A percentile compares a stretch with the other conserved stretches of the same genome.
These are phyloP conservation scores for Claviceps capensis DNA, from an alignment of 2,329 filamentous ascomycete genomes.

Conservation along the genomic window DNA sequence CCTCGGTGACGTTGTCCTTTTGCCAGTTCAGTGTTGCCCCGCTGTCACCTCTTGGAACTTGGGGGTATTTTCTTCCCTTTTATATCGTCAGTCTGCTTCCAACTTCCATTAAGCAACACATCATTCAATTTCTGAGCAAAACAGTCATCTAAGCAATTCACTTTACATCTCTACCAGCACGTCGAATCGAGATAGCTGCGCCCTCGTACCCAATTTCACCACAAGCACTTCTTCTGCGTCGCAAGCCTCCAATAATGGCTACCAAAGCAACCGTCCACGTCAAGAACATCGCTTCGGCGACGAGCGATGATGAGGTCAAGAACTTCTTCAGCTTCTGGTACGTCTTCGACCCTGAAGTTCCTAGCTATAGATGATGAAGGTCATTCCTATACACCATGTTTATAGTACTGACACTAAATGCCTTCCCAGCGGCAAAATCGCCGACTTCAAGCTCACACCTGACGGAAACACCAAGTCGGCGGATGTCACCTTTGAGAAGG, in stretches of 20 bases:
- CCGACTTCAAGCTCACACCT: conserved; percentile 60
- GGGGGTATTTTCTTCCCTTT: too few relatives aligned
- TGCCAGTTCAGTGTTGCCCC: neutral
- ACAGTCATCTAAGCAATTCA: too few relatives aligned
- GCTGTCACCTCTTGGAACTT: neutral
- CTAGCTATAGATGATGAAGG: too few relatives aligned
- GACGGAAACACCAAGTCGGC: conserved; percentile 62
- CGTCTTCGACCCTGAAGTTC: conserved; percentile 13
- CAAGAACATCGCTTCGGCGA: conserved; percentile 72
- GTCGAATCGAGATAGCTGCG: neutral
- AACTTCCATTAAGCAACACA: too few relatives aligned
- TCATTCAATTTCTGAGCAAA: too few relatives aligned
- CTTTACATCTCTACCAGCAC: neutral
- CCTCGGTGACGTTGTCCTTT: neutral
- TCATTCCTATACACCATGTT: neutral
- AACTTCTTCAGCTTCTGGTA: conserved; percentile 98
- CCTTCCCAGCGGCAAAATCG: conserved; percentile 72
- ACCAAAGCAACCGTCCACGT: conserved; percentile 49
- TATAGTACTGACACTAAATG: neutral
- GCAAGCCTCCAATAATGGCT: conserved; percentile 6
- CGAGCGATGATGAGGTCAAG: conserved; percentile 77
- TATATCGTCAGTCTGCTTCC: too few relatives aligned
- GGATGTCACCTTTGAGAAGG: conserved; percentile 92
- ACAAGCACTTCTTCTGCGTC: neutral
- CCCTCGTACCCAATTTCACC: neutral